These are phyloP conservation scores for Boletus insuetus DNA, from an alignment of 768 basidiomycete genomes.

Conservation along the genomic window DNA sequence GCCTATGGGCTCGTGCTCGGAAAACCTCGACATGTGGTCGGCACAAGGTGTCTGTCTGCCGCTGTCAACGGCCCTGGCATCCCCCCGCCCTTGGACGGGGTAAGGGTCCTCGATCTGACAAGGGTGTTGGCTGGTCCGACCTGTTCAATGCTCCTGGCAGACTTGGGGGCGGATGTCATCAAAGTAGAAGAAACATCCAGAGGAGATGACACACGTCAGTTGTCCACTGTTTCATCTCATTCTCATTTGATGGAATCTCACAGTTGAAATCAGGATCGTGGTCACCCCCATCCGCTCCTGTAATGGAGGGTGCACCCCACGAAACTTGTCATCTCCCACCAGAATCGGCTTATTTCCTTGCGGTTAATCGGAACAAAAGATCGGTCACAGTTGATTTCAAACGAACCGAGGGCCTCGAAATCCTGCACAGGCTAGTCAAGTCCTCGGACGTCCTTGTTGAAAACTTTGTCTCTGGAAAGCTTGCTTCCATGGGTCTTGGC, in stretches of 20 bases:
- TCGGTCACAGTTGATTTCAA: conserved; percentile 92
- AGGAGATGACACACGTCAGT: conserved; percentile 88
- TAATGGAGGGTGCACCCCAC: conserved; percentile 44
- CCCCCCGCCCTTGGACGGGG: conserved; percentile 73
- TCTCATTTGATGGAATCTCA: conserved; percentile 12
- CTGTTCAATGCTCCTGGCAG: conserved; percentile 91
- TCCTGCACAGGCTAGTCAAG: conserved; percentile 67
- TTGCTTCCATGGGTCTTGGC: conserved; percentile 80
- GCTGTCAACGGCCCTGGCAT: conserved; percentile 44
- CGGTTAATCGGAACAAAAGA: conserved; percentile 85
- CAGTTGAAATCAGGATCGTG: conserved; percentile 50
- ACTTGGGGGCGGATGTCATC: conserved; percentile 89
- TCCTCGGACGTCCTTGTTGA: conserved; percentile 85
- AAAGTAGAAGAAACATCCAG: conserved; percentile 80
- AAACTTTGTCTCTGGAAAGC: conserved; percentile 85
- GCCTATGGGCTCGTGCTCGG: neutral
- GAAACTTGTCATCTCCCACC: conserved; percentile 68
- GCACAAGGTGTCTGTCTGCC: conserved; percentile 8
- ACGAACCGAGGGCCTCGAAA: conserved; percentile 66
- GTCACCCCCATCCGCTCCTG: conserved; percentile 60
- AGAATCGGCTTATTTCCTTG: conserved; percentile 91
- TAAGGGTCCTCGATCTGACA: conserved; percentile 86
- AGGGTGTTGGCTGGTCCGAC: conserved; percentile 90
- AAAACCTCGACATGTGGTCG: neutral
- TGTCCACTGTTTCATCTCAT: conserved; percentile 4